A percentile compares a stretch with the other conserved stretches of the same genome.
Conservation (phyloP, 2,329 filamentous ascomycete species). For the Macrophomina pseudophaseolina region DNA sequence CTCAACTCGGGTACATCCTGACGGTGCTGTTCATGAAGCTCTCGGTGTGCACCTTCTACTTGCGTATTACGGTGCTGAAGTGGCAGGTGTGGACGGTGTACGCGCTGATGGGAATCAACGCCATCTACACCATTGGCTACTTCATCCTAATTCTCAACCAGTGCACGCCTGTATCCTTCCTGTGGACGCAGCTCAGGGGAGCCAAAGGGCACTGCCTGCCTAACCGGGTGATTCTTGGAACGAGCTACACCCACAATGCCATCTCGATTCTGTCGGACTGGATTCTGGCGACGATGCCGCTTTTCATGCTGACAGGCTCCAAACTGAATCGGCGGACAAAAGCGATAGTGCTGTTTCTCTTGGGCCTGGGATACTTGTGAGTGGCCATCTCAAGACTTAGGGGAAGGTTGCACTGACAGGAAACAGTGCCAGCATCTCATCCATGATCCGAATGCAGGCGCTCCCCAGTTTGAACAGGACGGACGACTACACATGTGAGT, state of each 20-base stretch:
- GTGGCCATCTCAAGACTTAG: neutral
- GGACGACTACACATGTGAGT: constrained; percentile 12
- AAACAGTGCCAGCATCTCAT: neutral
- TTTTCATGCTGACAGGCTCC: constrained; percentile 16
- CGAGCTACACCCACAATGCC: constrained; percentile 21
- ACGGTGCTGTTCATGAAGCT: constrained; percentile 17
- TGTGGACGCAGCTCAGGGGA: constrained; percentile 3
- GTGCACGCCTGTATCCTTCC: constrained; percentile 6
- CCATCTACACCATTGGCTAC: constrained; percentile 9
- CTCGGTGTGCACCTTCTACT: constrained; percentile 7
- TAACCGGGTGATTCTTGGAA: neutral
- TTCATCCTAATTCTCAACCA: constrained; percentile 18
- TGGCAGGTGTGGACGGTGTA: constrained; percentile 12
- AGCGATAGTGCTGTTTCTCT: neutral
- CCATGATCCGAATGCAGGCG: constrained; percentile 11
- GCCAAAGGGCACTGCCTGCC: constrained; percentile 13
- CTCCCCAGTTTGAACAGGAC: constrained; percentile 7
- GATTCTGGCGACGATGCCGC: constrained; percentile 1
- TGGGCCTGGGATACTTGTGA: constrained; percentile 20
- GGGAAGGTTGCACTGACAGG: neutral
- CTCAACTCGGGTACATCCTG: constrained; percentile 16
- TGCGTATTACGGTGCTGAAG: constrained; percentile 5
- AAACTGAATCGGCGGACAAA: constrained; percentile 16
- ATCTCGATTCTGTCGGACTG: constrained; percentile 19
- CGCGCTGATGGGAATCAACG: constrained; percentile 4